Percentiles rank a stretch among this genome's conserved stretches.
These are phyloP conservation scores for Kingdonia uniflora DNA, from an alignment of 164 flowering plant genomes.

Conservation along the genomic window DNA sequence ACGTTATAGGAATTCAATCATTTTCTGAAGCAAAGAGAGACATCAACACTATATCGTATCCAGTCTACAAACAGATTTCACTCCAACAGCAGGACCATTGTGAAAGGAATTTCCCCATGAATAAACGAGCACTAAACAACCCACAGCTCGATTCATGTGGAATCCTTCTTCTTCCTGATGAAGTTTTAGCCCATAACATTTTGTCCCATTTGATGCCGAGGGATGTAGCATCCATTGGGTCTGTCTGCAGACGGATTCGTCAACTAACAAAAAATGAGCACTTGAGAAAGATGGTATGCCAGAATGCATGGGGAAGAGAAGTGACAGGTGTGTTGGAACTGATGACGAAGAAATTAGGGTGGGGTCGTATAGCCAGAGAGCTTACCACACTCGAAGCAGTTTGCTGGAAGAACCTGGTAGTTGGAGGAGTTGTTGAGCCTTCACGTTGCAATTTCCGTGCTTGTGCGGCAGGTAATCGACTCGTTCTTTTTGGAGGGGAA, in stretches of 20 bases:
- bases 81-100: constrained; percentile 30
- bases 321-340: constrained; percentile 76
- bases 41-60: constrained; percentile 58
- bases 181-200: constrained; percentile 61
- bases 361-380: constrained; percentile 85
- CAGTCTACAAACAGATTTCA: constrained; percentile 37
- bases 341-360: constrained; percentile 72
- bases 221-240: constrained; percentile 83
- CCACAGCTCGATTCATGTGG: constrained; percentile 40
- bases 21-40: constrained; percentile 70
- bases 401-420: constrained; percentile 82
- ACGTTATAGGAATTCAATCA: constrained; percentile 81
- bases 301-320: constrained; percentile 92
- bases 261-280: constrained; percentile 73
- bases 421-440: constrained; percentile 88
- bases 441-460: constrained; percentile 90
- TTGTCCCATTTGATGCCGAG: constrained; percentile 70
- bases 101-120: constrained; percentile 19
- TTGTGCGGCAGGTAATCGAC: constrained; percentile 88
- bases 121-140: constrained; percentile 40
- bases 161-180: constrained; percentile 67
- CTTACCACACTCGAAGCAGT: constrained; percentile 89
- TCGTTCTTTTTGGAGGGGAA: constrained; percentile 90
- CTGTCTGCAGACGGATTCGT: constrained; percentile 59
- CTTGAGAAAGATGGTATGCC: constrained; percentile 91